These are phyloP conservation scores for Diaporthe citriasiana DNA, from an alignment of 2,329 filamentous ascomycete genomes.

Conservation along the genomic window DNA sequence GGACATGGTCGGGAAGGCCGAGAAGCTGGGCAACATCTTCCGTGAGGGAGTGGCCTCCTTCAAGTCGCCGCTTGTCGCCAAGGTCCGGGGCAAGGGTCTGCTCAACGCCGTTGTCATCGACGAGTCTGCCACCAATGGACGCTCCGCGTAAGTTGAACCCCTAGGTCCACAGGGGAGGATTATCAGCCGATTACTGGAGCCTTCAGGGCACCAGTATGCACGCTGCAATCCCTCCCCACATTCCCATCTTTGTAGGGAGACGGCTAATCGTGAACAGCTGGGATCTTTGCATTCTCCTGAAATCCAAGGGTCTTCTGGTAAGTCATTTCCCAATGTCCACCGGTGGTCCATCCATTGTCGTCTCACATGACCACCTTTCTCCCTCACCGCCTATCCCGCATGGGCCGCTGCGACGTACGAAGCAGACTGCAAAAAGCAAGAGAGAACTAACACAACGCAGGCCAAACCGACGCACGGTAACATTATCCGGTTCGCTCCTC, in stretches of 20 bases:
- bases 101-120: slow-evolving; percentile 98
- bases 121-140: slow-evolving; percentile 85
- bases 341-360: neutral
- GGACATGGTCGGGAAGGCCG: slow-evolving; percentile 85
- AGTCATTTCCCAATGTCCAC: slow-evolving; percentile 53
- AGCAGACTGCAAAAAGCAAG: slow-evolving; percentile 30
- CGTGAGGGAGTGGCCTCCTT: slow-evolving; percentile 82
- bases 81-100: slow-evolving; percentile 90
- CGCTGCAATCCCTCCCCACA: neutral
- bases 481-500: slow-evolving; percentile 98
- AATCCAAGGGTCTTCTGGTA: slow-evolving; percentile 94
- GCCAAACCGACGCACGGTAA: slow-evolving; percentile 99
- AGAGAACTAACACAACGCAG: slow-evolving; percentile 60
- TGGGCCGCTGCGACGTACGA: slow-evolving; percentile 38
- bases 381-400: slow-evolving; percentile 38
- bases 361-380: slow-evolving; percentile 29
- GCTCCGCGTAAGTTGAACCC: slow-evolving; percentile 70
- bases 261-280: slow-evolving; percentile 60
- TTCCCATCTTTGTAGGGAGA: neutral
- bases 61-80: slow-evolving; percentile 83
- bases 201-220: neutral
- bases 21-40: slow-evolving; percentile 86
- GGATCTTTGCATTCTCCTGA: slow-evolving; percentile 96
- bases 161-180: neutral
- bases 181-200: neutral